These are phyloP conservation scores for Pugionium dolabratum DNA, from an alignment of 345 rosid genomes.

Conservation along the genomic window DNA sequence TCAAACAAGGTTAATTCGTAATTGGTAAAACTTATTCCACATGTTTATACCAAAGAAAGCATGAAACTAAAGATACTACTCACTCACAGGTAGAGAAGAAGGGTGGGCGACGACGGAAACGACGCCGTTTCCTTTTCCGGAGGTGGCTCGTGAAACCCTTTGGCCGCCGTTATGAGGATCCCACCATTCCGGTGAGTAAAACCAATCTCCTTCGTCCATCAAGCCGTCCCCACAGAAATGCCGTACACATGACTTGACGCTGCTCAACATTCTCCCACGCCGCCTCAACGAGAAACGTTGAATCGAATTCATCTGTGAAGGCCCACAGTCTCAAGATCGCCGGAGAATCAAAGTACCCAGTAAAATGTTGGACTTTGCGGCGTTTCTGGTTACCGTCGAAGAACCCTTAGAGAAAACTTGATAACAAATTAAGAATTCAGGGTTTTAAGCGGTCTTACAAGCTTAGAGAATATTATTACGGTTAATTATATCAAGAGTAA, in stretches of 20 bases:
- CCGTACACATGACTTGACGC: constrained; percentile 42
- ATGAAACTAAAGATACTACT: constrained; percentile 30
- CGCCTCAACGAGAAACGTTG: constrained; percentile 18
- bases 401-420: too few relatives aligned
- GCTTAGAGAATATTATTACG: too few relatives aligned
- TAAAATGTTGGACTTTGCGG: constrained; percentile 22
- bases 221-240: constrained; percentile 46
- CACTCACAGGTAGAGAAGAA: constrained; percentile 70
- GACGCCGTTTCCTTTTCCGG: constrained; percentile 72
- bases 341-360: not conserved
- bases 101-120: constrained; percentile 76
- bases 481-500: too few relatives aligned
- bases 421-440: too few relatives aligned
- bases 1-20: not conserved
- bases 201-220: constrained; percentile 90
- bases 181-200: constrained; percentile 89
- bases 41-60: not conserved
- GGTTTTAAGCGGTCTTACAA: too few relatives aligned
- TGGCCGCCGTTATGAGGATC: constrained; percentile 49
- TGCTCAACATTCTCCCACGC: constrained; percentile 9
- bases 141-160: constrained; percentile 53
- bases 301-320: constrained; percentile 16
- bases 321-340: not conserved
- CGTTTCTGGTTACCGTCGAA: constrained; percentile 10
- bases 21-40: not conserved